phyloP scores from a whole-genome alignment of 768 basidiomycete genomes.

The Ramaria rubella region DNA sequence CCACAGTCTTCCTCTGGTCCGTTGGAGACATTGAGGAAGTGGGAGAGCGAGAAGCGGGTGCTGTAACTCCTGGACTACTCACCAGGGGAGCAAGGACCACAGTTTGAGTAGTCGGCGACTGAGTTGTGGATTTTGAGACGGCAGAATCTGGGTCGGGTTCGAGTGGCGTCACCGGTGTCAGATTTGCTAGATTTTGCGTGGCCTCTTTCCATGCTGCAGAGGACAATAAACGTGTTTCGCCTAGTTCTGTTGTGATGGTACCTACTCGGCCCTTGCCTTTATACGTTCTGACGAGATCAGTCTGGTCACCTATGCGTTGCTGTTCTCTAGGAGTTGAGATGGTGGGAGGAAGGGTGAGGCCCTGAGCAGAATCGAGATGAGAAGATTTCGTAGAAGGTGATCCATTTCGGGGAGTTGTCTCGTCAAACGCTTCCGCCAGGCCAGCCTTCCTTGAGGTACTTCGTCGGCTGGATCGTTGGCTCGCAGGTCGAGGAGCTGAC shows the following conservation, averaged over 20 bases:
- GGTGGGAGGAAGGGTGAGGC: not conserved
- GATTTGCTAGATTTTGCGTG: not conserved
- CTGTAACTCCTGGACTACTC: constrained; percentile 20
- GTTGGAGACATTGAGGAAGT: constrained; percentile 18
- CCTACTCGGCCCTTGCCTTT: not conserved
- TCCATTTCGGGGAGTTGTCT: not conserved
- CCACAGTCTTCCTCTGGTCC: constrained; percentile 12
- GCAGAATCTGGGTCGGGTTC: not conserved
- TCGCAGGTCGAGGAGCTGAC: not conserved
- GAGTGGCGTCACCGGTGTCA: not conserved
- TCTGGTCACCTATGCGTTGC: not conserved
- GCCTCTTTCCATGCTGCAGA: not conserved
- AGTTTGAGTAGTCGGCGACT: not conserved
- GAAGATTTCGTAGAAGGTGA: not conserved
- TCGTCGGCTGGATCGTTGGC: not conserved
- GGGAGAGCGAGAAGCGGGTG: constrained; percentile 28
- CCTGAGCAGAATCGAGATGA: not conserved
- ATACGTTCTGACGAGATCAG: not conserved
- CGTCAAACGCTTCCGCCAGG: not conserved
- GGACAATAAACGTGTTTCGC: not conserved
- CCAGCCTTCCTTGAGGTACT: not conserved
- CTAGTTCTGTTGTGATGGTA: not conserved
- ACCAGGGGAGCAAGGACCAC: not conserved
- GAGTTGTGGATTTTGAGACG: not conserved
- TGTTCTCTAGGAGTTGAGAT: not conserved